Evolutionary conservation across 371 early-diverging fungal species (phyloP), one percentile per base, ranked within the genome.

Genomic region (Smittium mucronatum): DNA sequence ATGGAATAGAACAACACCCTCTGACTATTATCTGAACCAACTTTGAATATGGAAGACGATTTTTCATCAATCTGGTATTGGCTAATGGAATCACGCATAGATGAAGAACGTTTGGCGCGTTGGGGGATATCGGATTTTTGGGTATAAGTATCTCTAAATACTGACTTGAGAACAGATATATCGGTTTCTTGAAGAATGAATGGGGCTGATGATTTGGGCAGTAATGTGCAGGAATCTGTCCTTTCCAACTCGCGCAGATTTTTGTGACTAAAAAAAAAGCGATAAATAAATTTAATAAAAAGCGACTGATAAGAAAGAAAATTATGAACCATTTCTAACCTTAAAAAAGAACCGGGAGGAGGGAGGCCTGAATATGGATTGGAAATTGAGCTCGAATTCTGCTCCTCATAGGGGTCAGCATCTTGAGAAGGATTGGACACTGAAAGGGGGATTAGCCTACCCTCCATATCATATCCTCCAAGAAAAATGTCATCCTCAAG

Each of bases 1-100:
- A n/a, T 36, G 16, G 67, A 67, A 28, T 67, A 67, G 57, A 67
- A 67, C 67, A 67, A 26, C 17, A 36, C 1, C 47, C 36, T 33
- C 25, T 59, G 25, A 28, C 26, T 59, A 28, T 16, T 16, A 59
- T 59, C 26, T 59, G 59, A 28, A n/a, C n/a, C n/a, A n/a, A n/a
- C n/a, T n/a, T n/a, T n/a, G n/a, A n/a, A n/a, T n/a, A n/a, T n/a
- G n/a, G n/a, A n/a, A n/a, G n/a, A n/a, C n/a, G n/a, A n/a, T n/a
- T n/a, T n/a, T n/a, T n/a, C n/a, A n/a, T n/a, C n/a, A n/a, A n/a
- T n/a, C 5, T 59, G 2, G n/a, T 59, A n/a, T 59, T 11, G 2
- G 2, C 25, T 28, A 16, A 28, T 8, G 28, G 59, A 16, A 28
- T 28, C 26, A 21, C 28, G 11, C 2, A 15, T 47, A 21, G 59